phyloP scores from a whole-genome alignment of 208 protist genomes.

The Crithidia fasciculata region DNA sequence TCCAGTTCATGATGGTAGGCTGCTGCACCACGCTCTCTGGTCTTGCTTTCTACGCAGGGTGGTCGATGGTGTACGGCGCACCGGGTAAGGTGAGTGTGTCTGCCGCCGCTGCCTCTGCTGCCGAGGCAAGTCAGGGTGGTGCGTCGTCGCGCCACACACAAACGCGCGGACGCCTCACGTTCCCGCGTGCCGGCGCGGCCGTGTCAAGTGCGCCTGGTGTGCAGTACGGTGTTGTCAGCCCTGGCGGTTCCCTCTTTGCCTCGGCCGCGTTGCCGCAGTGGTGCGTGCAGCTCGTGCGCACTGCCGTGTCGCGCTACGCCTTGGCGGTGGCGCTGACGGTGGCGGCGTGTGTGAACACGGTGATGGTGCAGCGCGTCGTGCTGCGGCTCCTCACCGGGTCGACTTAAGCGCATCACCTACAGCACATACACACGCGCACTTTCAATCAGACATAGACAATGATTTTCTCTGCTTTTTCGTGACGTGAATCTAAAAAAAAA shows the following conservation, averaged over 20 bases:
- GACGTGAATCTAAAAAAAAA: no score
- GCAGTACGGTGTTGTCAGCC: constrained; percentile 34
- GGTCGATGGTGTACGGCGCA: constrained; percentile 8
- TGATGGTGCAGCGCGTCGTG: constrained; percentile 30
- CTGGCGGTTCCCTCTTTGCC: constrained; percentile 11
- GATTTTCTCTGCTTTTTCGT: no score
- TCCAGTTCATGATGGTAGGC: constrained; percentile 41
- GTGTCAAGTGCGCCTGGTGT: constrained; percentile 13
- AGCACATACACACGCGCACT: no score
- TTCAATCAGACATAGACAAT: no score
- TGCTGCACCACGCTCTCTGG: constrained; percentile 29
- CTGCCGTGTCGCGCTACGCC: constrained; percentile 29
- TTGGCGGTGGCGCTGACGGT: constrained; percentile 32
- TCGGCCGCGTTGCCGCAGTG: background rate
- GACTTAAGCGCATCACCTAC: background rate
- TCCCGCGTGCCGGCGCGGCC: constrained; percentile 14
- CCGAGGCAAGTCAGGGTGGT: no score
- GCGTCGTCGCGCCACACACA: no score
- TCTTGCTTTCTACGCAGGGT: constrained; percentile 11
- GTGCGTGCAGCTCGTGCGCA: background rate
- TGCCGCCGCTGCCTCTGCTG: no score
- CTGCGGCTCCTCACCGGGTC: background rate
- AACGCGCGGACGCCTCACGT: constrained; percentile 4
- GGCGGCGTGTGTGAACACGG: constrained; percentile 33
- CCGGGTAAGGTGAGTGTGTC: background rate